Conservation (phyloP, 495 filamentous ascomycete species). For the Viridothelium virens region DNA sequence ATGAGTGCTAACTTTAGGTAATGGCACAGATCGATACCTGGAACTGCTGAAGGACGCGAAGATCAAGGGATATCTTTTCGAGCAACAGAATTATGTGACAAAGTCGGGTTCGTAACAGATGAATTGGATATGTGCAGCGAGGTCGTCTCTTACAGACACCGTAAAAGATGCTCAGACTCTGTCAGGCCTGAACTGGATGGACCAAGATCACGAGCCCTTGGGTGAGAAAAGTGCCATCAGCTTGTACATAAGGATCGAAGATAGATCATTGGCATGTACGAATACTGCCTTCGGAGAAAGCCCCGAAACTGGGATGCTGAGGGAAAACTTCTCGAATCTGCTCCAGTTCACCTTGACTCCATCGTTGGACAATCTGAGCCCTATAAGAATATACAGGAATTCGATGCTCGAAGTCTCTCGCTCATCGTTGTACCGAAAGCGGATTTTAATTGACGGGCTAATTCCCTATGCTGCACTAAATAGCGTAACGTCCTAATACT, state of each 20-base stretch:
- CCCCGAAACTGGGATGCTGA: too few relatives aligned
- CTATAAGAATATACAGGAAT: too few relatives aligned
- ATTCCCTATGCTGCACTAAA: too few relatives aligned
- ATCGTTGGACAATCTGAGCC: too few relatives aligned
- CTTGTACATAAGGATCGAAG: background rate
- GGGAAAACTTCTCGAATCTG: too few relatives aligned
- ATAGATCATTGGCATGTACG: background rate
- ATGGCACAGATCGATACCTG: constrained; percentile 73
- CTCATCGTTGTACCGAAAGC: too few relatives aligned
- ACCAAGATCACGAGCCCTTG: background rate
- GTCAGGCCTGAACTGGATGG: background rate
- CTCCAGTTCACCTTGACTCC: too few relatives aligned
- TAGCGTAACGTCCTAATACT: too few relatives aligned
- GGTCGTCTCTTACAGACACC: background rate
- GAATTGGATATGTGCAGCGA: background rate
- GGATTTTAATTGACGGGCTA: too few relatives aligned
- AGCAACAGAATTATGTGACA: constrained; percentile 80
- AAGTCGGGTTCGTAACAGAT: constrained; percentile 28
- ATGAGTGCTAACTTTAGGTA: background rate
- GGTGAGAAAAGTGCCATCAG: background rate
- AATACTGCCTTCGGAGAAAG: too few relatives aligned
- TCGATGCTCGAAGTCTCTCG: too few relatives aligned
- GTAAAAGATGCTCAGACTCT: too few relatives aligned
- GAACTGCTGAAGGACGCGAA: constrained; percentile 77
- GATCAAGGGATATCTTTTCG: constrained; percentile 80